Evolutionary conservation across 2,329 filamentous ascomycete genomes (phyloP).

Genomic region (Venturia carpophila): DNA sequence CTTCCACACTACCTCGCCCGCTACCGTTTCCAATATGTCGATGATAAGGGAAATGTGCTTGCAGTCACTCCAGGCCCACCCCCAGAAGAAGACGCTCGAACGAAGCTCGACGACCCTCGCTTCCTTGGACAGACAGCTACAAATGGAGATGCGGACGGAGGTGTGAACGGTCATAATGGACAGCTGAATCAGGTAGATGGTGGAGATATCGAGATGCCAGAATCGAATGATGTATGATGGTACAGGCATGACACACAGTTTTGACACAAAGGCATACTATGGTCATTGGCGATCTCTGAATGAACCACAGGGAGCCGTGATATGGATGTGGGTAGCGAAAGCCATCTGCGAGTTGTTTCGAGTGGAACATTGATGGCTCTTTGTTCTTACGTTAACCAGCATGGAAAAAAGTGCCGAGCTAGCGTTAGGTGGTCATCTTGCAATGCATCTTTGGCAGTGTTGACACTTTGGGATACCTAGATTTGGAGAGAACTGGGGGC

Average conservation of each 20-base stretch:
- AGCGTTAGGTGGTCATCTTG: background rate
- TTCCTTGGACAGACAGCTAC: background rate
- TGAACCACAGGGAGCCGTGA: background rate
- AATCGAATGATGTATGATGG: background rate
- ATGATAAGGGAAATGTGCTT: slow-evolving; percentile 83
- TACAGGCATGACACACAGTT: background rate
- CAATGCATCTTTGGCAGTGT: background rate
- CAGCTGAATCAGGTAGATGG: background rate
- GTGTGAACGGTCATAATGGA: background rate
- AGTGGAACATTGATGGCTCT: background rate
- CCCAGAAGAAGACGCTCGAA: slow-evolving; percentile 9
- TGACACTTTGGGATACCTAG: too few species aligned
- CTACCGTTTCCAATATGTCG: slow-evolving; percentile 96
- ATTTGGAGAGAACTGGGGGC: too few species aligned
- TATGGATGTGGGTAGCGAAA: background rate
- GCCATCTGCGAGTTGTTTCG: background rate
- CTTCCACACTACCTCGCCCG: slow-evolving; percentile 90
- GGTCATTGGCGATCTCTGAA: background rate
- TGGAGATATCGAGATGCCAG: slow-evolving; percentile 10
- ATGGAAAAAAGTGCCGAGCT: background rate
- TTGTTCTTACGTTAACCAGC: background rate
- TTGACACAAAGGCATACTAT: background rate
- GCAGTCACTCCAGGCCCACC: slow-evolving; percentile 71
- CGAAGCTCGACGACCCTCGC: background rate
- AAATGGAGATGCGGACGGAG: background rate